These are phyloP conservation scores for Fusarium oligoseptatum DNA, from an alignment of 2,329 filamentous ascomycete species.

Conservation along the genomic window DNA sequence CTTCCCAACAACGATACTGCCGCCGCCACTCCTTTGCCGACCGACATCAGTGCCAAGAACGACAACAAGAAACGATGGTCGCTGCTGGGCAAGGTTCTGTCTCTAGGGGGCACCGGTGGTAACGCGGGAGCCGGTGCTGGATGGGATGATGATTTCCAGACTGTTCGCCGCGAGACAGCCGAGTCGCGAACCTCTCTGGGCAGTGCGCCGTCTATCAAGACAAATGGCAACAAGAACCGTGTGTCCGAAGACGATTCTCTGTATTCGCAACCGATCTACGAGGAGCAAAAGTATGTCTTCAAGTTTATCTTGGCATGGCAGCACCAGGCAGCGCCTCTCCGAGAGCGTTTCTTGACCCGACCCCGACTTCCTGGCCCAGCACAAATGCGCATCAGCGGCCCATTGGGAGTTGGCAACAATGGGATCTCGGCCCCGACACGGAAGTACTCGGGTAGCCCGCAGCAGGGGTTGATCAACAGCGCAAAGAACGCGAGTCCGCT, in stretches of 20 bases:
- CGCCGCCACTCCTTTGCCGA: constrained; percentile 44
- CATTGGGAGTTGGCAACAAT: constrained; percentile 55
- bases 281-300: constrained; percentile 74
- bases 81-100: constrained; percentile 73
- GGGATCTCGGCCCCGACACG: constrained; percentile 60
- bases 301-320: constrained; percentile 81
- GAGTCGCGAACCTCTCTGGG: constrained; percentile 54
- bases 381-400: constrained; percentile 70
- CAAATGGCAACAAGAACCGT: constrained; percentile 49
- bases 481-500: constrained; percentile 64
- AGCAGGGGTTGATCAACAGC: constrained; percentile 62
- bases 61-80: constrained; percentile 73
- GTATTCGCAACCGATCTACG: constrained; percentile 67
- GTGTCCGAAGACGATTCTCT: constrained; percentile 66
- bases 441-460: constrained; percentile 61
- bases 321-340: constrained; percentile 65
- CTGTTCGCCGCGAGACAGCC: constrained; percentile 64
- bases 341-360: constrained; percentile 73
- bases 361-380: constrained; percentile 79
- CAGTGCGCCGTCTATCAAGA: constrained; percentile 45
- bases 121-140: constrained; percentile 33
- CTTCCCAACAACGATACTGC: constrained; percentile 40
- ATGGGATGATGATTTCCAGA: constrained; percentile 63
- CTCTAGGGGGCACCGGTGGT: constrained; percentile 40
- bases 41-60: constrained; percentile 40